A percentile compares a stretch with the other conserved stretches of the same genome.
phyloP scores from a whole-genome alignment of 163 green algal species.

The Botryococcus braunii region DNA sequence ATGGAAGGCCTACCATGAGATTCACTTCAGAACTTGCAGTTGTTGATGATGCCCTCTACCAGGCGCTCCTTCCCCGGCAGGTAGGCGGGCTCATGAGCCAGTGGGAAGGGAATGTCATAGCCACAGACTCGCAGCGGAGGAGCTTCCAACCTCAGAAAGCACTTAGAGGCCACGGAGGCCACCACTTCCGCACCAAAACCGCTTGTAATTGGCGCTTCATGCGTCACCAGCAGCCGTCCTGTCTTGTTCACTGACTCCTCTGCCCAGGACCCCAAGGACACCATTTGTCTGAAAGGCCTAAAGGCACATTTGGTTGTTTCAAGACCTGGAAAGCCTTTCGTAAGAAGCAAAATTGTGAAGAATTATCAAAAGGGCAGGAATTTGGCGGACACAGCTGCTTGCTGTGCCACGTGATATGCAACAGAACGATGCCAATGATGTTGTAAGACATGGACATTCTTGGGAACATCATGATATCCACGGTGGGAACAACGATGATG shows the following conservation, averaged over 20 bases:
- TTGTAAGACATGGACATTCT: too few relatives aligned
- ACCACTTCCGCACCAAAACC: conserved; percentile 84
- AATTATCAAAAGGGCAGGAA: too few relatives aligned
- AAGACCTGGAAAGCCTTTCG: too few relatives aligned
- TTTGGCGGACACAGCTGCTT: too few relatives aligned
- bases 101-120: conserved; percentile 84
- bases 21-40: conserved; percentile 7
- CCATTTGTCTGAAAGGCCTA: too few relatives aligned
- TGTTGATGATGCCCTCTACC: conserved; percentile 24
- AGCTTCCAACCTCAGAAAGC: conserved; percentile 59
- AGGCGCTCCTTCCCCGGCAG: conserved; percentile 54
- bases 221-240: conserved; percentile 73
- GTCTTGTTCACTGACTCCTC: conserved; percentile 71
- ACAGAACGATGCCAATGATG: too few relatives aligned
- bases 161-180: conserved; percentile 48
- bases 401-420: too few relatives aligned
- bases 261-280: conserved; percentile 7
- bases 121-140: conserved; percentile 65
- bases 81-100: conserved; percentile 81
- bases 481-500: too few relatives aligned
- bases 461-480: too few relatives aligned
- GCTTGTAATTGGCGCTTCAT: conserved; percentile 80
- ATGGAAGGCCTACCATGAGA: too few relatives aligned
- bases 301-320: too few relatives aligned
- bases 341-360: too few relatives aligned